Percentiles rank a stretch among this genome's conserved stretches.
These are phyloP conservation scores for Pontederia paniculata DNA, from an alignment of 176 grass and related monocot species.

Conservation along the genomic window DNA sequence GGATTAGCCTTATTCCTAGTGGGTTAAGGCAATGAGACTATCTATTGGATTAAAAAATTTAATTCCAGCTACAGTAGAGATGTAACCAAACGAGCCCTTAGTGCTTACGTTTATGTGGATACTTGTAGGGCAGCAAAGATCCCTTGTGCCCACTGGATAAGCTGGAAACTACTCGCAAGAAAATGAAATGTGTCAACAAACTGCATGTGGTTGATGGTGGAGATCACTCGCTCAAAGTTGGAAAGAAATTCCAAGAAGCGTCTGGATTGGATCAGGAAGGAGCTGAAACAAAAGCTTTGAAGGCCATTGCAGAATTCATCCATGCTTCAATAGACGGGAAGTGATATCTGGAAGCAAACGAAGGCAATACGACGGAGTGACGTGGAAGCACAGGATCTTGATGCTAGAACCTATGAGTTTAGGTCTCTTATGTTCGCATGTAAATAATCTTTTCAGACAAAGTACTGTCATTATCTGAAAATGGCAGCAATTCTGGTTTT, in stretches of 20 bases:
- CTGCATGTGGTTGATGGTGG: slow-evolving; percentile 70
- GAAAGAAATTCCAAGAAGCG: slow-evolving; percentile 58
- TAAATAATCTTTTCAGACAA: neutral
- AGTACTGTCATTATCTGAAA: too few relatives aligned
- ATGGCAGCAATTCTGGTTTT: too few relatives aligned
- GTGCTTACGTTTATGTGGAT: slow-evolving; percentile 5
- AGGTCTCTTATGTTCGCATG: neutral
- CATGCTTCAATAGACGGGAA: slow-evolving; percentile 18
- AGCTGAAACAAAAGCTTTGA: slow-evolving; percentile 48
- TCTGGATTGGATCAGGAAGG: slow-evolving; percentile 37
- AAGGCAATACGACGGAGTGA: neutral
- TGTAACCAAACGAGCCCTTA: too few relatives aligned
- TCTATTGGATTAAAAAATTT: too few relatives aligned
- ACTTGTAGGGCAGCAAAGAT: slow-evolving; percentile 65
- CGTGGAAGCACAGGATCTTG: too few relatives aligned
- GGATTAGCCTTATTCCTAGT: too few relatives aligned
- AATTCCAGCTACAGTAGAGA: too few relatives aligned
- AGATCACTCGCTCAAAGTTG: slow-evolving; percentile 75
- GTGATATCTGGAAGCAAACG: neutral
- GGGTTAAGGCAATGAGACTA: too few relatives aligned
- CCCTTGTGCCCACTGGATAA: slow-evolving; percentile 63
- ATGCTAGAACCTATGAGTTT: neutral
- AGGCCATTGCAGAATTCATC: slow-evolving; percentile 53
- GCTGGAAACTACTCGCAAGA: slow-evolving; percentile 49
- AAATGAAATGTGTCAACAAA: slow-evolving; percentile 60